These are phyloP conservation scores for Mycena olivaceomarginata DNA, from an alignment of 768 basidiomycete species.

Conservation along the genomic window DNA sequence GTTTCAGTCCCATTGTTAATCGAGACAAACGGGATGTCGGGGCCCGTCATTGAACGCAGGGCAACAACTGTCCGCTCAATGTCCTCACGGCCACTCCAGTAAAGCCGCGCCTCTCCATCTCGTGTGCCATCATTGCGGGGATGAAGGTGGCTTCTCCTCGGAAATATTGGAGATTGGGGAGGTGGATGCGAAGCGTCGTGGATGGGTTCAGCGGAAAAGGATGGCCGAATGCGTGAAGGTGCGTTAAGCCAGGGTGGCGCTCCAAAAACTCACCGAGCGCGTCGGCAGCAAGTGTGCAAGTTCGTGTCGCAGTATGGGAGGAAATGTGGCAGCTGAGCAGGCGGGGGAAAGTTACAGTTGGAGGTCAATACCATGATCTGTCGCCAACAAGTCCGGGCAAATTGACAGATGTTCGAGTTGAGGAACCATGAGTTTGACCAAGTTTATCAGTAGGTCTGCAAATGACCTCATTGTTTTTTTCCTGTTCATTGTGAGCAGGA, in stretches of 20 bases:
- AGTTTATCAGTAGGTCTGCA: conserved; percentile 7
- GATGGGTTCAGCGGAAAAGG: conserved; percentile 1
- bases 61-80: conserved; percentile 16
- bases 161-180: not conserved
- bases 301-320: conserved; percentile 11
- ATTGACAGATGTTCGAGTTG: conserved; percentile 21
- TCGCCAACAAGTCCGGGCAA: conserved; percentile 7
- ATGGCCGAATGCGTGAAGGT: not conserved
- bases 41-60: conserved; percentile 10
- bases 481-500: conserved; percentile 5
- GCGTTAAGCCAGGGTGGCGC: conserved; percentile 21
- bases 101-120: conserved; percentile 19
- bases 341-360: conserved; percentile 18
- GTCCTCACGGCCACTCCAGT: conserved; percentile 14
- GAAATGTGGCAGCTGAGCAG: conserved; percentile 16
- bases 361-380: not conserved
- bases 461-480: not conserved
- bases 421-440: conserved; percentile 23
- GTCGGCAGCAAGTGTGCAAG: conserved; percentile 16
- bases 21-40: conserved; percentile 19
- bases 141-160: conserved; percentile 8
- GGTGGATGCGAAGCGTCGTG: conserved; percentile 5
- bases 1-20: conserved; percentile 14
- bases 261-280: conserved; percentile 16
- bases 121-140: conserved; percentile 6